A percentile compares a stretch with the other conserved stretches of the same genome.
phyloP scores from a whole-genome alignment of 495 filamentous ascomycete species.

The Aspergillus sclerotioniger region DNA sequence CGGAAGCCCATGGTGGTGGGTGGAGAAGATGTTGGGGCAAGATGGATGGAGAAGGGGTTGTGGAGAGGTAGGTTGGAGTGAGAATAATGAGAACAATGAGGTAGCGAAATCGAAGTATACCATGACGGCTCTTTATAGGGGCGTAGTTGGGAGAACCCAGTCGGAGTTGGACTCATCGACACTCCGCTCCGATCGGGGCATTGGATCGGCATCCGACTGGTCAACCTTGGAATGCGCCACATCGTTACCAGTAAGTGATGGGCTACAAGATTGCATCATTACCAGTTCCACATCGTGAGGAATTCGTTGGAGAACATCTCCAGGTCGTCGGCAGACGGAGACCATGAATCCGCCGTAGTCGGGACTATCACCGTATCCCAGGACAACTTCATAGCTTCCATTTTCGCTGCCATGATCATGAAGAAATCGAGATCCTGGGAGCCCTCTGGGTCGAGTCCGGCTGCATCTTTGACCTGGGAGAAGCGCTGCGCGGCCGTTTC shows the following conservation, averaged over 20 bases:
- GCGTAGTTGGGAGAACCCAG: not conserved
- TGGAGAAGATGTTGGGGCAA: not conserved
- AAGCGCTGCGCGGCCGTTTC: not conserved
- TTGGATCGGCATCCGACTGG: too few relatives aligned
- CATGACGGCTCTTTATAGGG: not conserved
- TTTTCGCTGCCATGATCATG: not conserved
- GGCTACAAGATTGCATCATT: not conserved
- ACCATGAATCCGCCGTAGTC: not conserved
- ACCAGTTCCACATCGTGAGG: not conserved
- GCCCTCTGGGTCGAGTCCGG: not conserved
- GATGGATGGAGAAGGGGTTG: not conserved
- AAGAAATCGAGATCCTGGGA: not conserved
- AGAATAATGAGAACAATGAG: not conserved
- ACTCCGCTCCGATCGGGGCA: not conserved
- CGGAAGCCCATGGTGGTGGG: slow-evolving; percentile 16
- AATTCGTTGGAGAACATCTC: not conserved
- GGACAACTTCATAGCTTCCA: not conserved
- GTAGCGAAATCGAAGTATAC: not conserved
- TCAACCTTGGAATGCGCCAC: too few relatives aligned
- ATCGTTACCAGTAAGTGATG: not conserved
- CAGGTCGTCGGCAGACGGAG: not conserved
- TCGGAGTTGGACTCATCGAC: not conserved
- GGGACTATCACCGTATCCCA: not conserved
- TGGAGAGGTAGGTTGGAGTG: too few relatives aligned
- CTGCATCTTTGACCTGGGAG: not conserved